Evolutionary conservation across 2,329 filamentous ascomycete species (phyloP).

Genomic region (Zymoseptoria crescenta): DNA sequence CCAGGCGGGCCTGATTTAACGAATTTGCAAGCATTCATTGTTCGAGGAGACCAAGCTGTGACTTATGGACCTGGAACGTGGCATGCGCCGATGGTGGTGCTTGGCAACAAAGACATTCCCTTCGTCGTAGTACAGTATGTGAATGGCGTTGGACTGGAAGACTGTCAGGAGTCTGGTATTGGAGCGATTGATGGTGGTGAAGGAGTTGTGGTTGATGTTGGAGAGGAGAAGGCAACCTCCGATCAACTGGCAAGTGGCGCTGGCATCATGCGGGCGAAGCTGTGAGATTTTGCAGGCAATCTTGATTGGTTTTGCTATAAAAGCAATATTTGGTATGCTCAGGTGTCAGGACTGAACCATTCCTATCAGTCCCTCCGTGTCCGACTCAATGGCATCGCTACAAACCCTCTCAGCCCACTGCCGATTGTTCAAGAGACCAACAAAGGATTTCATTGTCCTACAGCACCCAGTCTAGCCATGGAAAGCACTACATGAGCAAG

Average conservation of each 20-base stretch:
- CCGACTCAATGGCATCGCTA: background rate
- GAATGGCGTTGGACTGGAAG: slow-evolving; percentile 73
- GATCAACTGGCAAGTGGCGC: slow-evolving; percentile 4
- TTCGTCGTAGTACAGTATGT: slow-evolving; percentile 87
- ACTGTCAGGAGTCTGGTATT: slow-evolving; percentile 71
- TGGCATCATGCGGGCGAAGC: slow-evolving; percentile 15
- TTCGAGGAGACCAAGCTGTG: slow-evolving; percentile 69
- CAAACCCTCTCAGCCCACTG: background rate
- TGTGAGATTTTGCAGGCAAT: slow-evolving; percentile 5
- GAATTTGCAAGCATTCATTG: slow-evolving; percentile 68
- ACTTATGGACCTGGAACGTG: slow-evolving; percentile 88
- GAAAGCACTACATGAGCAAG: no score
- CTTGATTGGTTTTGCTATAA: background rate
- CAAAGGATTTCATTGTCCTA: background rate
- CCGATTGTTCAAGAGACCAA: background rate
- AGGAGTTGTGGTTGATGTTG: slow-evolving; percentile 23
- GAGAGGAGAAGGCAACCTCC: slow-evolving; percentile 6
- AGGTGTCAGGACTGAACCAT: background rate
- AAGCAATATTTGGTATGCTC: background rate
- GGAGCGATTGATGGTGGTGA: slow-evolving; percentile 25
- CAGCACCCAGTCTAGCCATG: background rate
- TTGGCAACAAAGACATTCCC: slow-evolving; percentile 64
- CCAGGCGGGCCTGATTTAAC: slow-evolving; percentile 64
- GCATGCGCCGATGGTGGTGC: slow-evolving; percentile 93
- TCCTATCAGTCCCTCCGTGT: background rate